Evolutionary conservation across 331 rosid species (phyloP).

Genomic region (Quercus tomentella): DNA sequence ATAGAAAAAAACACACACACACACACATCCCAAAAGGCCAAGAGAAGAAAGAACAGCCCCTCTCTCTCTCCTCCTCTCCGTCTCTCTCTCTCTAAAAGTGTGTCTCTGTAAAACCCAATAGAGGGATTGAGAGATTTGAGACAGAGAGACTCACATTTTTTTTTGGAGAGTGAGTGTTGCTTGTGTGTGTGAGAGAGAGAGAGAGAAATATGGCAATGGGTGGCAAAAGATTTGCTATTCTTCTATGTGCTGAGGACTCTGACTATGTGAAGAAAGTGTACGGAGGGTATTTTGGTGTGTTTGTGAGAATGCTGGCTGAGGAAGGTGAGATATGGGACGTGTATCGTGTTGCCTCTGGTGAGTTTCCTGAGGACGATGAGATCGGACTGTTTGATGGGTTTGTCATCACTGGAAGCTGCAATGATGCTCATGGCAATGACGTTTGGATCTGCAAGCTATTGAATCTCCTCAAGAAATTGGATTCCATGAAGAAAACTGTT

Average conservation of each 20-base stretch:
- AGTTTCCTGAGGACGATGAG: constrained; percentile 49
- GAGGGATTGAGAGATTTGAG: constrained; percentile 9
- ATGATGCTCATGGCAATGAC: constrained; percentile 76
- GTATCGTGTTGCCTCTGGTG: constrained; percentile 51
- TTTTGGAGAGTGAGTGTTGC: no score
- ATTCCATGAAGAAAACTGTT: constrained; percentile 53
- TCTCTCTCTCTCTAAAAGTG: constrained; percentile 24
- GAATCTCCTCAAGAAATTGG: constrained; percentile 36
- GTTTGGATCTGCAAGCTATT: constrained; percentile 72
- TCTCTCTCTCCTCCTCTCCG: not conserved
- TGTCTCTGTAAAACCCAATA: no score
- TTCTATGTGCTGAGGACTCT: constrained; percentile 82
- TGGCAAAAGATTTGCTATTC: constrained; percentile 51
- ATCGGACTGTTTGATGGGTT: constrained; percentile 54
- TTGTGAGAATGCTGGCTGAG: constrained; percentile 60
- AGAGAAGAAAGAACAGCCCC: not conserved
- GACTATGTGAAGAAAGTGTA: constrained; percentile 64
- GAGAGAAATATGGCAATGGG: not conserved
- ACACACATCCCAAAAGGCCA: not conserved
- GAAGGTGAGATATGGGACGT: constrained; percentile 78
- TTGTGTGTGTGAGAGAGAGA: not conserved
- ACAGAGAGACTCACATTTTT: not conserved
- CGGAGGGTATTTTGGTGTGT: constrained; percentile 84
- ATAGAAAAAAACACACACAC: not conserved
- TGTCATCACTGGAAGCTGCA: constrained; percentile 80